A percentile compares a stretch with the other conserved stretches of the same genome.
Evolutionary conservation across 495 filamentous ascomycete genomes (phyloP).

Genomic region (Trichoderma parareesei): DNA sequence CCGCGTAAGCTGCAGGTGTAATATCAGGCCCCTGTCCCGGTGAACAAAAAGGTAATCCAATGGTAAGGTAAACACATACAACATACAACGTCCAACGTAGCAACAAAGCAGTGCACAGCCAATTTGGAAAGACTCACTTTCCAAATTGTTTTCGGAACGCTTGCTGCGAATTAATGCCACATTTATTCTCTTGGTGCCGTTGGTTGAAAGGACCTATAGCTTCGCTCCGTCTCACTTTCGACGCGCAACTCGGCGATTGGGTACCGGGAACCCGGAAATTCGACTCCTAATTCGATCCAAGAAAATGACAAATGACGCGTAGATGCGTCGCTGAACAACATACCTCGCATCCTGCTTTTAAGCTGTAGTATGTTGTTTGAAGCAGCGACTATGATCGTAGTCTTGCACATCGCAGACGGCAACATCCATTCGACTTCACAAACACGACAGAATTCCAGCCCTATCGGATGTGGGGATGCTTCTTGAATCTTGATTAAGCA

Average conservation of each 20-base stretch:
- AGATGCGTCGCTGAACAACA: neutral
- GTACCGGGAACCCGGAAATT: constrained; percentile 1
- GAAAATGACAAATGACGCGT: neutral
- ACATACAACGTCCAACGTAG: too few species aligned
- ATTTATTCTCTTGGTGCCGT: too few species aligned
- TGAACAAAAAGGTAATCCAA: too few species aligned
- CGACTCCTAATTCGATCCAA: neutral
- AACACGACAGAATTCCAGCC: neutral
- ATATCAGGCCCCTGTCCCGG: too few species aligned
- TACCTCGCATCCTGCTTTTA: neutral
- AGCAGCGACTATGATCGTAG: neutral
- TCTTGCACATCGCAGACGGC: neutral
- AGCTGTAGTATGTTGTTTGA: neutral
- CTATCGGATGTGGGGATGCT: neutral
- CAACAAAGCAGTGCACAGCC: too few species aligned
- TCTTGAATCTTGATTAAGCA: too few species aligned
- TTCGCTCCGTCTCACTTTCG: neutral
- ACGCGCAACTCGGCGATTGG: neutral
- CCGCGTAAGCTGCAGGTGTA: too few species aligned
- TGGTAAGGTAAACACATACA: too few species aligned
- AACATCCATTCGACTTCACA: neutral
- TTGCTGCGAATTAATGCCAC: too few species aligned
- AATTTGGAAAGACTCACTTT: too few species aligned
- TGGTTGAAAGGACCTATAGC: neutral
- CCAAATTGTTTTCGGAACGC: too few species aligned